phyloP scores from a whole-genome alignment of 306 rosid species.

The Acacia melanoxylon region DNA sequence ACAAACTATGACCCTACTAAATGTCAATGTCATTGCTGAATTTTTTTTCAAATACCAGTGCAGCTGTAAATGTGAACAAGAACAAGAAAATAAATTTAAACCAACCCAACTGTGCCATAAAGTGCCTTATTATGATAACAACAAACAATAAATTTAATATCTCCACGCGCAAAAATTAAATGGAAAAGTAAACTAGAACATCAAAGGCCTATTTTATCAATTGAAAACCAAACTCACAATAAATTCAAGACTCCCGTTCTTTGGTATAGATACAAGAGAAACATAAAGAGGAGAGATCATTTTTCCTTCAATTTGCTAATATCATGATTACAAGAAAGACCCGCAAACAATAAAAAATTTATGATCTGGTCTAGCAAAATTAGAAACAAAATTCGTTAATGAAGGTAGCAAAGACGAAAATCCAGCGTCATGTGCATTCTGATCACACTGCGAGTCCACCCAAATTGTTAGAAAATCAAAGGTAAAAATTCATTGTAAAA shows the following conservation, averaged over 20 bases:
- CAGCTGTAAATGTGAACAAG: conserved; percentile 16
- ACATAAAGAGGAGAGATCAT: neutral
- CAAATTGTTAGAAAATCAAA: neutral
- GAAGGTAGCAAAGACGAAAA: neutral
- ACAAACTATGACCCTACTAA: conserved; percentile 19
- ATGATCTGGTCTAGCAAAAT: neutral
- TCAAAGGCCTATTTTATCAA: conserved; percentile 27
- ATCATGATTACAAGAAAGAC: conserved; percentile 1
- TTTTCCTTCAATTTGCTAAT: neutral
- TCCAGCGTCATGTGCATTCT: conserved; percentile 18
- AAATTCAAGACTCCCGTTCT: conserved; percentile 4
- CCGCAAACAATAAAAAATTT: neutral
- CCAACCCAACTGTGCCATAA: conserved; percentile 52
- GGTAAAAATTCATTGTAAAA: neutral
- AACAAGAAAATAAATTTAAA: conserved; percentile 35
- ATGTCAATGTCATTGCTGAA: conserved; percentile 11
- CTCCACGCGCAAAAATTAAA: conserved; percentile 16
- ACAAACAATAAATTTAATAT: conserved; percentile 30
- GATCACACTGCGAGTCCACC: conserved; percentile 1
- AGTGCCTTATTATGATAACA: conserved; percentile 44
- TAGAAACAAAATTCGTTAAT: neutral
- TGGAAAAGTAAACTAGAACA: neutral
- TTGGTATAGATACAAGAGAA: neutral
- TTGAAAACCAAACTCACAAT: conserved; percentile 6
- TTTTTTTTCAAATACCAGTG: neutral